phyloP scores from a whole-genome alignment of 164 flowering plant genomes.

The Berberis thunbergii region DNA sequence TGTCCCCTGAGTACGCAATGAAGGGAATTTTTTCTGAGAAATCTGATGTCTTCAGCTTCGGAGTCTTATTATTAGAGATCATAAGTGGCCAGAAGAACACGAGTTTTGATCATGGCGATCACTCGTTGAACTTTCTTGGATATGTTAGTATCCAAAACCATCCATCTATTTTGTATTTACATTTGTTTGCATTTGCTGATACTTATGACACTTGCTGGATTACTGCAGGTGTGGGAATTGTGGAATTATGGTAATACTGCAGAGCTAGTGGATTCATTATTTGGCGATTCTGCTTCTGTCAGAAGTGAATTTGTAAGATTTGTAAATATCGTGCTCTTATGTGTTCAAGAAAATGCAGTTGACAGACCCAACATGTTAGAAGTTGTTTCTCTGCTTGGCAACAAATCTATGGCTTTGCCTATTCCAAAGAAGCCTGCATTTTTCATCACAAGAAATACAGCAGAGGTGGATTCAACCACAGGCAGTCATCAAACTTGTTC shows the following conservation, averaged over 20 bases:
- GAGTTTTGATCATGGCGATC: conserved; percentile 1
- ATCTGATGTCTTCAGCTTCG: conserved; percentile 11
- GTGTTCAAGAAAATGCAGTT: conserved; percentile 7
- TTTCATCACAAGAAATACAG: not conserved
- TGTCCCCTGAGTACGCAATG: conserved; percentile 11
- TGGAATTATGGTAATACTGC: conserved; percentile 2
- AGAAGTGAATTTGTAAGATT: conserved; percentile 1
- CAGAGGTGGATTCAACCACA: not conserved
- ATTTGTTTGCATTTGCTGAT: not conserved
- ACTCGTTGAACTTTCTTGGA: conserved; percentile 4
- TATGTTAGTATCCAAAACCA: conserved; percentile 1
- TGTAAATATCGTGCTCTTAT: conserved; percentile 3
- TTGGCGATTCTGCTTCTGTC: not conserved
- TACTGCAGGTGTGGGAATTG: conserved; percentile 4
- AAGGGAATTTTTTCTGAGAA: conserved; percentile 7
- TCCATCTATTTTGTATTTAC: not conserved
- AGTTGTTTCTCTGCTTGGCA: conserved; percentile 7
- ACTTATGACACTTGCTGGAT: not conserved
- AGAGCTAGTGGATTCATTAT: conserved; percentile 1
- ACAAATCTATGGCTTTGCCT: not conserved
- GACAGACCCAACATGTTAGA: conserved; percentile 6
- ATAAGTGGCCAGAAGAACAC: conserved; percentile 7
- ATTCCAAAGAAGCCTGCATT: conserved; percentile 5
- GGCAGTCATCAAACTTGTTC: not conserved
- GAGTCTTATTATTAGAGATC: conserved; percentile 10